A percentile compares a stretch with the other conserved stretches of the same genome.
phyloP scores from a whole-genome alignment of 495 filamentous ascomycete species.

The Gamarada debralockiae region DNA sequence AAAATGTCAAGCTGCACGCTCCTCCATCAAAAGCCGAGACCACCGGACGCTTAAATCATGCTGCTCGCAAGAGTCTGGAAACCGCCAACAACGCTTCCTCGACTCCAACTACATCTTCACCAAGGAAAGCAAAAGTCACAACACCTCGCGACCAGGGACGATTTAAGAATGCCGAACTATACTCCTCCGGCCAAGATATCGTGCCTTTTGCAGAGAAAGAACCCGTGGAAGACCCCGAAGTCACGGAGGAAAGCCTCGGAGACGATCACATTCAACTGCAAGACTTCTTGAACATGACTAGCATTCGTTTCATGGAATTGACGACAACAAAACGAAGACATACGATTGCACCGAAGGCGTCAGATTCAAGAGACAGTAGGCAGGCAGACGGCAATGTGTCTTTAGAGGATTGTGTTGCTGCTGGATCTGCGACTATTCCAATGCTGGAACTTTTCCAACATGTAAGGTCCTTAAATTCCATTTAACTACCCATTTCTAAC shows the following conservation, averaged over 20 bases:
- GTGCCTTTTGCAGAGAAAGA: conserved; percentile 37
- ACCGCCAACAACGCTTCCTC: conserved; percentile 10
- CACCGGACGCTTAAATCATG: conserved; percentile 53
- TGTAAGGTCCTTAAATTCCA: conserved; percentile 43
- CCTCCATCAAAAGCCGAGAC: conserved; percentile 63
- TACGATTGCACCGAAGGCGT: conserved; percentile 61
- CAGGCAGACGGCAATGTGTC: conserved; percentile 31
- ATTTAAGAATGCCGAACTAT: conserved; percentile 42
- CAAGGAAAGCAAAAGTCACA: conserved; percentile 34
- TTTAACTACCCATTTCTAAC: conserved; percentile 29
- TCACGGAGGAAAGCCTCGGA: conserved; percentile 36
- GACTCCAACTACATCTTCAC: conserved; percentile 45
- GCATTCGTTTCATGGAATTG: conserved; percentile 95
- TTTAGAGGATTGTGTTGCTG: conserved; percentile 76
- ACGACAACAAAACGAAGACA: conserved; percentile 86
- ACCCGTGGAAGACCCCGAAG: conserved; percentile 26
- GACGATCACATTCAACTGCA: conserved; percentile 76
- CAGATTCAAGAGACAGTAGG: conserved; percentile 41
- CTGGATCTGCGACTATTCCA: conserved; percentile 85
- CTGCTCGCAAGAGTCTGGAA: conserved; percentile 39
- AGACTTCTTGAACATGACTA: conserved; percentile 91
- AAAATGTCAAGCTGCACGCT: conserved; percentile 63
- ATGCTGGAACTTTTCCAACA: conserved; percentile 94
- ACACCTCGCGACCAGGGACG: conserved; percentile 48
- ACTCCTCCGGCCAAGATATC: conserved; percentile 35